Percentiles rank a stretch among this genome's conserved stretches.
Evolutionary conservation across 495 filamentous ascomycete species (phyloP).

Genomic region (Penicillium malachiteum): DNA sequence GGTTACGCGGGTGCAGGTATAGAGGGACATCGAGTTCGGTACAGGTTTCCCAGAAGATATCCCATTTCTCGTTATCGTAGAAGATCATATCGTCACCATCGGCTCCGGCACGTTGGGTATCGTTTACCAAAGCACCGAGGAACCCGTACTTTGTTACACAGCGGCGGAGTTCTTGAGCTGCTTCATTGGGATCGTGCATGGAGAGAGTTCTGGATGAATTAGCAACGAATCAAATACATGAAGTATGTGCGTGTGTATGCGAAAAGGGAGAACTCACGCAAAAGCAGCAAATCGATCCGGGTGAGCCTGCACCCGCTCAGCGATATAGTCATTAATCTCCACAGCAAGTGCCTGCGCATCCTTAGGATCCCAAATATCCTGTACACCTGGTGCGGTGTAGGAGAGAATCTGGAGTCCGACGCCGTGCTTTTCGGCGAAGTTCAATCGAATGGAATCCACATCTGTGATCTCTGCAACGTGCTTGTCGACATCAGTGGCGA

Average conservation of each 20-base stretch:
- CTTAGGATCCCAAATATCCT: constrained; percentile 53
- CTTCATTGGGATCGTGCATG: constrained; percentile 56
- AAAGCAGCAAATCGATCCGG: constrained; percentile 59
- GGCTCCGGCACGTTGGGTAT: constrained; percentile 49
- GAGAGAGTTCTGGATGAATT: constrained; percentile 36
- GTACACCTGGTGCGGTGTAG: constrained; percentile 55
- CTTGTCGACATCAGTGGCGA: constrained; percentile 43
- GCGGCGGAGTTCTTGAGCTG: constrained; percentile 53
- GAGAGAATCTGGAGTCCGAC: constrained; percentile 62
- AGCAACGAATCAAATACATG: neutral
- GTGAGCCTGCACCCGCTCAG: constrained; percentile 46
- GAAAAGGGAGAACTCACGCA: constrained; percentile 28
- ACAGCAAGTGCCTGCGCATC: constrained; percentile 45
- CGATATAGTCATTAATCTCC: constrained; percentile 60
- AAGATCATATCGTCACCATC: constrained; percentile 57
- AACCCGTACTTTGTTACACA: constrained; percentile 57
- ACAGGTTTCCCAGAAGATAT: constrained; percentile 56
- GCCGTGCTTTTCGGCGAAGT: constrained; percentile 56
- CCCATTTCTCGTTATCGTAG: constrained; percentile 56
- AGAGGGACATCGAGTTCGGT: constrained; percentile 61
- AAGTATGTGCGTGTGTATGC: neutral
- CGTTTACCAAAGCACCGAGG: constrained; percentile 59
- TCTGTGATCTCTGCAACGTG: constrained; percentile 46
- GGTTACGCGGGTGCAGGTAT: constrained; percentile 59
- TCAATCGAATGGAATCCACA: constrained; percentile 50